Evolutionary conservation across 148 eudicot genomes (phyloP).

Genomic region (Chenopodium suecicum): DNA sequence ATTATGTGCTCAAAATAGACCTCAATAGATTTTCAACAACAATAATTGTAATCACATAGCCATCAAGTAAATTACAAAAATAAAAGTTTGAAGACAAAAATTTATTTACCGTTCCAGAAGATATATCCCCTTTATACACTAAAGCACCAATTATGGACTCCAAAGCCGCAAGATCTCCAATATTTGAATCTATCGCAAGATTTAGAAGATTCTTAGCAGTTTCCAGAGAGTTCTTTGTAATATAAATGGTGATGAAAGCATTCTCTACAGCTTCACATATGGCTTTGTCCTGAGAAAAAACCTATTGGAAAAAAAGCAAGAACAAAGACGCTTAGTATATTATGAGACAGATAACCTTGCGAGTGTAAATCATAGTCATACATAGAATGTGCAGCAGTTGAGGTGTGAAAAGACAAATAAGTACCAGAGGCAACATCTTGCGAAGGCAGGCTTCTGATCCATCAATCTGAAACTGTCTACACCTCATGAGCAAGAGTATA

Average conservation of each 20-base stretch:
- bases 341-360: not conserved
- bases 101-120: slow-evolving; percentile 62
- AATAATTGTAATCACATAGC: not conserved
- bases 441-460: slow-evolving; percentile 89
- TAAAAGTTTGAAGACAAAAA: not conserved
- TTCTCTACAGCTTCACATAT: slow-evolving; percentile 93
- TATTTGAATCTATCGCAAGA: slow-evolving; percentile 80
- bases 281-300: slow-evolving; percentile 90
- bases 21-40: not conserved
- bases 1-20: no score
- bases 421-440: slow-evolving; percentile 96
- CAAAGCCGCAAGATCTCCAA: slow-evolving; percentile 94
- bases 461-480: slow-evolving; percentile 92
- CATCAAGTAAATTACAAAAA: not conserved
- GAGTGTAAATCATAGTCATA: not conserved
- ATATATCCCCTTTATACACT: slow-evolving; percentile 83
- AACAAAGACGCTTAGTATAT: slow-evolving; percentile 13
- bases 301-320: slow-evolving; percentile 39
- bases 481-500: slow-evolving; percentile 88
- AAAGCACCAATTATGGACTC: slow-evolving; percentile 75
- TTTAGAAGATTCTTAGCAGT: slow-evolving; percentile 78
- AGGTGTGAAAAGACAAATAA: slow-evolving; percentile 17
- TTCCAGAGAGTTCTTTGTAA: slow-evolving; percentile 75
- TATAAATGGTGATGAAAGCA: slow-evolving; percentile 84
- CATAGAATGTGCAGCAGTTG: not conserved